Conservation (phyloP, 108 stramenopile species). For the Cylindrotheca fusiformis region DNA sequence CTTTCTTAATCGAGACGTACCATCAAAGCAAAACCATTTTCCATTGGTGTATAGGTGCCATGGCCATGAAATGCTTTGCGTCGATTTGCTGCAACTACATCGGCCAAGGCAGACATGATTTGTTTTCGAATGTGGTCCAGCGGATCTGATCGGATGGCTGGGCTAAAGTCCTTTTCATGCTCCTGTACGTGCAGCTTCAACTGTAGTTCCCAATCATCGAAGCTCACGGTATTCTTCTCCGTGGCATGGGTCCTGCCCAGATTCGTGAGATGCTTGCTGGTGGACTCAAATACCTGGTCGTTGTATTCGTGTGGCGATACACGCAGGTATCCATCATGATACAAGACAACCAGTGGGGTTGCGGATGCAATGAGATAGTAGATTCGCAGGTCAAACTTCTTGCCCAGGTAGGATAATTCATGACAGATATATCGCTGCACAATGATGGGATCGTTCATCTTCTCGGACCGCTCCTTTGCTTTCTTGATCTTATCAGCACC, state of each 20-base stretch:
- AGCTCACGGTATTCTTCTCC: background rate
- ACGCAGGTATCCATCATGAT: conserved; percentile 33
- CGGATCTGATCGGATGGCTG: conserved; percentile 14
- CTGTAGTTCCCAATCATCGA: background rate
- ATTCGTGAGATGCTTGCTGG: conserved; percentile 19
- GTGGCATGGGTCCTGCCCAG: background rate
- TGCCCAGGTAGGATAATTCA: conserved; percentile 17
- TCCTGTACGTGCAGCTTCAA: background rate
- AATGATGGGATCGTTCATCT: conserved; percentile 1
- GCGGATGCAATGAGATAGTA: conserved; percentile 28
- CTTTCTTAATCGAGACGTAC: background rate
- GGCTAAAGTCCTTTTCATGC: background rate
- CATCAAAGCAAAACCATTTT: background rate
- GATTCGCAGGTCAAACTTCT: conserved; percentile 32
- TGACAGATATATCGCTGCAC: conserved; percentile 36
- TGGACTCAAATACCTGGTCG: conserved; percentile 8
- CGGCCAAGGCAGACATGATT: conserved; percentile 18
- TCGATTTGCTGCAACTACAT: background rate
- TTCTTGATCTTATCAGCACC: background rate
- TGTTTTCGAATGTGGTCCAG: conserved; percentile 29
- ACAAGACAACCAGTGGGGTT: conserved; percentile 29
- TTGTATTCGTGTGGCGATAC: conserved; percentile 20
- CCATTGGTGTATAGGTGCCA: background rate
- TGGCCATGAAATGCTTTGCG: background rate
- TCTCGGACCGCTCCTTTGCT: background rate